phyloP scores from a whole-genome alignment of 2,329 filamentous ascomycete species.

The Fusarium duplospermum region DNA sequence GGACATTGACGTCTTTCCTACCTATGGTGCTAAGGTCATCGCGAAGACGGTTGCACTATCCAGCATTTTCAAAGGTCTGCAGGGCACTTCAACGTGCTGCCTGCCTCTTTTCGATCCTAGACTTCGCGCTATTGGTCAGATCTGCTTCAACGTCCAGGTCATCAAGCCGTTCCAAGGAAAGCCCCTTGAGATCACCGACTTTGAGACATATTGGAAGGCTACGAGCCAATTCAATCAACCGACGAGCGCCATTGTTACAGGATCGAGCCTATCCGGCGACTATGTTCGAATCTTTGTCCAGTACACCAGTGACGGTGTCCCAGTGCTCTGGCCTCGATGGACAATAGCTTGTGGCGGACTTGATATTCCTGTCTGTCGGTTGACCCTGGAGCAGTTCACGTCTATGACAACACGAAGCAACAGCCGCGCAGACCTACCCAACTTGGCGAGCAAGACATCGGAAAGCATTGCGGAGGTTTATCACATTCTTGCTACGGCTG shows the following conservation, averaged over 20 bases:
- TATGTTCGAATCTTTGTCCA: slow-evolving; percentile 94
- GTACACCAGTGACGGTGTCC: slow-evolving; percentile 86
- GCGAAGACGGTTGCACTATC: slow-evolving; percentile 94
- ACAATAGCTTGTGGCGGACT: slow-evolving; percentile 80
- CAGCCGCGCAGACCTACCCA: slow-evolving; percentile 57
- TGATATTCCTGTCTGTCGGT: slow-evolving; percentile 82
- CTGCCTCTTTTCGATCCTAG: slow-evolving; percentile 93
- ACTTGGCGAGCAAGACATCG: slow-evolving; percentile 59
- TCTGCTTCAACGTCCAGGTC: slow-evolving; percentile 93
- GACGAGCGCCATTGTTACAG: slow-evolving; percentile 89
- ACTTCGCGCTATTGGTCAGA: slow-evolving; percentile 89
- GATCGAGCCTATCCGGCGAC: slow-evolving; percentile 94
- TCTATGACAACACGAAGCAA: slow-evolving; percentile 59
- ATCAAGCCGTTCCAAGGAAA: slow-evolving; percentile 96
- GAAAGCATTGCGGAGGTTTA: slow-evolving; percentile 75
- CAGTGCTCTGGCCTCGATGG: slow-evolving; percentile 90
- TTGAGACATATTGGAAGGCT: slow-evolving; percentile 99
- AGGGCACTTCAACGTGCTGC: slow-evolving; percentile 82
- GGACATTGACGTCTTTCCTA: slow-evolving; percentile 97
- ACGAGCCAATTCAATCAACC: slow-evolving; percentile 88
- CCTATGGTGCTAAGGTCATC: slow-evolving; percentile 97
- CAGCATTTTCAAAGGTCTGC: slow-evolving; percentile 81
- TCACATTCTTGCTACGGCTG: slow-evolving; percentile 77
- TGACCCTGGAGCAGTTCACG: slow-evolving; percentile 80
- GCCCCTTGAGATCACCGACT: slow-evolving; percentile 95